Conservation (phyloP, 2,329 filamentous ascomycete genomes). For the Cyphellophora attinorum region DNA sequence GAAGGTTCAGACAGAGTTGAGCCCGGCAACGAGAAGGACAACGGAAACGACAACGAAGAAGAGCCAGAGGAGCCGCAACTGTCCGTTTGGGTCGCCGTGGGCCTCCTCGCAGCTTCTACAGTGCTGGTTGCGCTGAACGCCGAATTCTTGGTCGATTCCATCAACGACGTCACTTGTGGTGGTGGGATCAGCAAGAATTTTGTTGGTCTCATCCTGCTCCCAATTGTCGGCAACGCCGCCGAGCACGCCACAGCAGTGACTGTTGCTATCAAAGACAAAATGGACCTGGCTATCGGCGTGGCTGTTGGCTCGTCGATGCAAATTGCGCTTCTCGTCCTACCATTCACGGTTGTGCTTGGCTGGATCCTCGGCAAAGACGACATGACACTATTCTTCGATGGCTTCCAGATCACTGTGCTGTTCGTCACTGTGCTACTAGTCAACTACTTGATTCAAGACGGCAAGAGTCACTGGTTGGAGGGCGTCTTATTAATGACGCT, state of each 20-base stretch:
- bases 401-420: conserved; percentile 67
- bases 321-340: conserved; percentile 54
- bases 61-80: conserved; percentile 68
- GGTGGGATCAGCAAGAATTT: conserved; percentile 48
- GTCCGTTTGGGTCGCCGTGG: conserved; percentile 60
- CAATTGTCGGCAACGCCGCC: conserved; percentile 57
- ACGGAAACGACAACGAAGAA: conserved; percentile 51
- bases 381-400: conserved; percentile 75
- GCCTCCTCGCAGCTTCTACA: conserved; percentile 62
- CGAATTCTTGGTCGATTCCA: conserved; percentile 53
- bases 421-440: conserved; percentile 47
- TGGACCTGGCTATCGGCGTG: conserved; percentile 58
- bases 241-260: conserved; percentile 57
- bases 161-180: conserved; percentile 42
- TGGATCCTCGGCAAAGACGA: conserved; percentile 50
- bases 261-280: conserved; percentile 56
- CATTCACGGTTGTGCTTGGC: conserved; percentile 50
- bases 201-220: conserved; percentile 54
- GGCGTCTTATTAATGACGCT: conserved; percentile 50
- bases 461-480: conserved; percentile 52
- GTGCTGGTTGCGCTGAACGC: conserved; percentile 71
- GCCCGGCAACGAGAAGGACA: conserved; percentile 8
- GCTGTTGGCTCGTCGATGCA: conserved; percentile 58
- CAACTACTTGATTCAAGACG: conserved; percentile 54
- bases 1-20: conserved; percentile 3